Evolutionary conservation across 2,329 filamentous ascomycete species (phyloP), one percentile per base, ranked within the genome.

Genomic region (Xylariales sp.): DNA sequence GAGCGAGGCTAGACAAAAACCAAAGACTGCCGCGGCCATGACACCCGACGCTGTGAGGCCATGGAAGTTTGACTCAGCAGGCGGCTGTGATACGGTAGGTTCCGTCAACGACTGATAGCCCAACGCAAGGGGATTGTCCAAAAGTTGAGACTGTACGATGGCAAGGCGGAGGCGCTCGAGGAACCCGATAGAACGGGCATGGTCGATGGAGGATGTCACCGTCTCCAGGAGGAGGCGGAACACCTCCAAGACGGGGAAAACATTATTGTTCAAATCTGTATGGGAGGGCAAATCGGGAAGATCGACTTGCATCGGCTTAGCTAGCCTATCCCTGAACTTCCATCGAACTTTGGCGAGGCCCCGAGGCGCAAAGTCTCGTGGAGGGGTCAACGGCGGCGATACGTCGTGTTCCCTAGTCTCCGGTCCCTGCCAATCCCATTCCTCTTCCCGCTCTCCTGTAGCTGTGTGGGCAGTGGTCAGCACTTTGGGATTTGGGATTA

Each of bases 131-230:
- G 76, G 75, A 55, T 78, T 75, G 36, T 78, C 75, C 43, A 78
- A 59, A 32, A 79, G 75, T 48, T 78, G 76, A 39, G 77, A 79
- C 56, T 78, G 76, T 30, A 78, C 72, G 55, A 78, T 78, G 52
- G 75, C 74, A 50, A 78, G 76, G 10, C 76, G 76, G n/a, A 79
- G 71, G 32, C 76, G 74, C 69, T 79, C 77, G 62, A 79, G 72
- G 64, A 78, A 78, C 16, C 73, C 75, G 64, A 75, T 75, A 48
- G 76, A 76, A 34, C 74, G 72, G 32, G 74, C 71, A 68, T 75
- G 75, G 56, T 78, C 76, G 64, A 78, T 78, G 4, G 75, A 77
- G n/a, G 75, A 77, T 46, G 75, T 77, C 14, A 78, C 75, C 46
- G 75, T 75, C 62, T 75, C 74, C n/a, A 77, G 54, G 23, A 76